Percentiles rank a stretch among this genome's conserved stretches.
These are phyloP conservation scores for Cornus controversa DNA, from an alignment of 148 eudicot genomes.

Conservation along the genomic window DNA sequence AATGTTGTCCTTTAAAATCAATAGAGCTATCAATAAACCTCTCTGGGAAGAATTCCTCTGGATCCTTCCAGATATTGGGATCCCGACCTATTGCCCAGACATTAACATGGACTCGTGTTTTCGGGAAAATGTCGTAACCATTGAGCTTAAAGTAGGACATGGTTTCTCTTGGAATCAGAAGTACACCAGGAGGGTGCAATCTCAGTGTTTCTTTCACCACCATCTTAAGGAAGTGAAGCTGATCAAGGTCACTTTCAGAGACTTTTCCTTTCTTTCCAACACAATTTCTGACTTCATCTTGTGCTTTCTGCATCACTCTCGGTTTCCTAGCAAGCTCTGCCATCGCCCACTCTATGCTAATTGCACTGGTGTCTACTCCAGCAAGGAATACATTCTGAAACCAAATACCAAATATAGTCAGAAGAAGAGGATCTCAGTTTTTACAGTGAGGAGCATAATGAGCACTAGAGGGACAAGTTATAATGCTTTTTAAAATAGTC, in stretches of 20 bases:
- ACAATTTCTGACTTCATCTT: background rate
- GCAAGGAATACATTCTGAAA: background rate
- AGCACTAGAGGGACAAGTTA: too few relatives aligned
- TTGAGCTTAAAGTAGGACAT: background rate
- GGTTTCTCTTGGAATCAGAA: constrained; percentile 1
- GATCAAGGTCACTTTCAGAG: background rate
- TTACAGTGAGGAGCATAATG: too few relatives aligned
- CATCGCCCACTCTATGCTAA: background rate
- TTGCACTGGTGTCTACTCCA: background rate
- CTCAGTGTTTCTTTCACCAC: background rate
- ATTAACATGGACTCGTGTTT: background rate
- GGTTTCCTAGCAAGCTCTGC: background rate
- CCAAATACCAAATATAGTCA: background rate
- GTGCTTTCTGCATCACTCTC: background rate
- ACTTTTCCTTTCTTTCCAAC: background rate
- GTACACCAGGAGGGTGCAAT: background rate
- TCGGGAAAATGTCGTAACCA: background rate
- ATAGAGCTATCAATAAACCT: background rate
- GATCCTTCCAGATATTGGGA: background rate
- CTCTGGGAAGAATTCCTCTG: background rate
- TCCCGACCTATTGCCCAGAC: background rate
- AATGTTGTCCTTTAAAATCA: background rate
- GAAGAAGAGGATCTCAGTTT: background rate
- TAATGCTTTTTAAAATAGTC: too few relatives aligned
- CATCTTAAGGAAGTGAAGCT: background rate